Conservation (phyloP, 2,329 filamentous ascomycete species). For the Pseudocercospora musae region DNA sequence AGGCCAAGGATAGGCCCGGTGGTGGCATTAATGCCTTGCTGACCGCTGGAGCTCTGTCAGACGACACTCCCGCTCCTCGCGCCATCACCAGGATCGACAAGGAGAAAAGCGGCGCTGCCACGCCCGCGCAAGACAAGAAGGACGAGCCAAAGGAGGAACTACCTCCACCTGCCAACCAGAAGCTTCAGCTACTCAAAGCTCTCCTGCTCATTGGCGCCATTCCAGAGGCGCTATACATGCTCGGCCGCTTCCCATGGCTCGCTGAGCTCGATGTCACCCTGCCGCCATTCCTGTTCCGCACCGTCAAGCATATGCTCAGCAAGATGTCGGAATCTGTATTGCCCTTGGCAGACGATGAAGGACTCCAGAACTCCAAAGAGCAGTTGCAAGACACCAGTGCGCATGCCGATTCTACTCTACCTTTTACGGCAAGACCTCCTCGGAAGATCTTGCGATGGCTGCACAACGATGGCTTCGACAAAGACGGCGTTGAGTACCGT, state of each 20-base stretch:
- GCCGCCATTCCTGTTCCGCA: conserved; percentile 75
- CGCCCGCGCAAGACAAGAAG: conserved; percentile 42
- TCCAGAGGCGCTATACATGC: conserved; percentile 86
- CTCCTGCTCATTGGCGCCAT: conserved; percentile 87
- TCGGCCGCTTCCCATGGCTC: conserved; percentile 90
- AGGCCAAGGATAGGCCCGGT: conserved; percentile 67
- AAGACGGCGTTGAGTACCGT: conserved; percentile 70
- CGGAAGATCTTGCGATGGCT: conserved; percentile 78
- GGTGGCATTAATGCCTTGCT: conserved; percentile 76
- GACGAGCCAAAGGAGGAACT: conserved; percentile 50
- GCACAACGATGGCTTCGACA: conserved; percentile 72
- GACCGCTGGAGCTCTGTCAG: conserved; percentile 79
- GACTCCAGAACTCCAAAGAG: conserved; percentile 48
- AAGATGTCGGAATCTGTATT: conserved; percentile 63
- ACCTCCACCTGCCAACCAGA: conserved; percentile 80
- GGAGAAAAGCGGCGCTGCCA: conserved; percentile 42
- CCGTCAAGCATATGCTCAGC: conserved; percentile 76
- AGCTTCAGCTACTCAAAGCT: conserved; percentile 77
- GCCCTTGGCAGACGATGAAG: conserved; percentile 44
- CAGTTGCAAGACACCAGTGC: conserved; percentile 62
- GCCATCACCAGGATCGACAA: conserved; percentile 45
- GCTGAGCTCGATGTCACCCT: conserved; percentile 80
- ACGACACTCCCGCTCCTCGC: conserved; percentile 63
- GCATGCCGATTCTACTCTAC: conserved; percentile 64
- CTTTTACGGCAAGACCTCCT: conserved; percentile 51